A percentile compares a stretch with the other conserved stretches of the same genome.
These are phyloP conservation scores for Diutina scorzettiae DNA, from an alignment of 1,139 yeast genomes.

Conservation along the genomic window DNA sequence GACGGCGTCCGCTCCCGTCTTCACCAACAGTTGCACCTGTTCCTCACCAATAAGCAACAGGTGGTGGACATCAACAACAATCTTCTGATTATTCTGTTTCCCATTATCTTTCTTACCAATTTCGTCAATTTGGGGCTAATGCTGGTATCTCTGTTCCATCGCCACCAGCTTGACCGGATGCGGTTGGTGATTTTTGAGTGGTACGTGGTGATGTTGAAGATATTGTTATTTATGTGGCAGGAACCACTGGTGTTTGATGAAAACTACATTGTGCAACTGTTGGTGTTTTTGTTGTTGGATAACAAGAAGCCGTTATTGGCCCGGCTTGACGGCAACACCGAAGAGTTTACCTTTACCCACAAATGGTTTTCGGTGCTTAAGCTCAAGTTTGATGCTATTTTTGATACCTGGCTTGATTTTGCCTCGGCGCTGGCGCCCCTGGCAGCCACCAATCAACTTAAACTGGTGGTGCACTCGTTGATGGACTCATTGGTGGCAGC, in stretches of 20 bases:
- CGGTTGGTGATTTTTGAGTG: slow-evolving; percentile 22
- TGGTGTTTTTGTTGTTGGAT: background rate
- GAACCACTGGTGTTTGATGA: slow-evolving; percentile 3
- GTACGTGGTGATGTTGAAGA: slow-evolving; percentile 26
- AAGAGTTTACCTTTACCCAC: background rate
- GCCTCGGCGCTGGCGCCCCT: background rate
- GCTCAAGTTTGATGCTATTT: background rate
- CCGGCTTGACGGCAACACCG: background rate
- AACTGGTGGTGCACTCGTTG: background rate
- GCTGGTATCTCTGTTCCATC: background rate
- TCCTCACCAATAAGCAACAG: background rate
- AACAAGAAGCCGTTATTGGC: slow-evolving; percentile 1
- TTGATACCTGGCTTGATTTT: slow-evolving; percentile 4
- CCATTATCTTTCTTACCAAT: slow-evolving; percentile 26
- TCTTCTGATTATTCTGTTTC: slow-evolving; percentile 28
- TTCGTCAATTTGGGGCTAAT: slow-evolving; percentile 13
- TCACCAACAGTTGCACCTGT: background rate
- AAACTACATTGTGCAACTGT: slow-evolving; percentile 4
- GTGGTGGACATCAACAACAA: slow-evolving; percentile 10
- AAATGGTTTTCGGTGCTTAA: slow-evolving; percentile 2
- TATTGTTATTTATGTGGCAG: slow-evolving; percentile 11
- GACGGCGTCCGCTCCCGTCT: background rate
- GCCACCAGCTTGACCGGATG: background rate
- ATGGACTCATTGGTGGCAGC: background rate
- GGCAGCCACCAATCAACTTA: background rate